Conservation (phyloP, 23 red algal genomes). For the Pyropia haitanensis region DNA sequence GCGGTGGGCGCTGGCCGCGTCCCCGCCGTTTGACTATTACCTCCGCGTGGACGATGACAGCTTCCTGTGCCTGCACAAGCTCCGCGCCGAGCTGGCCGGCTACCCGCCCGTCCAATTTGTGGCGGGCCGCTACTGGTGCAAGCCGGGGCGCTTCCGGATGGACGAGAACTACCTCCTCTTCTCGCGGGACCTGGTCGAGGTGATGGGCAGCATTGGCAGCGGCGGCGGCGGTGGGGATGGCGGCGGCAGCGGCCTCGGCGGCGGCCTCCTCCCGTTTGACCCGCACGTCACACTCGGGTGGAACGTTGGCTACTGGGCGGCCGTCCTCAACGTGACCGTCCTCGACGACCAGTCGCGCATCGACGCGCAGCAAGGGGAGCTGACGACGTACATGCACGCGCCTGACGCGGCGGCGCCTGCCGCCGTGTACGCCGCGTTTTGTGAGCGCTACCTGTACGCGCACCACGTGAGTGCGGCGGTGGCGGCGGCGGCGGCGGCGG, state of each 20-base stretch:
- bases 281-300: constrained; percentile 65
- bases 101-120: constrained; percentile 42
- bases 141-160: constrained; percentile 48
- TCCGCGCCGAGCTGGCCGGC: constrained; percentile 31
- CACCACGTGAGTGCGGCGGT: constrained; percentile 54
- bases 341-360: constrained; percentile 74
- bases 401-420: background rate
- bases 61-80: constrained; percentile 63
- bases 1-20: constrained; percentile 9
- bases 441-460: constrained; percentile 50
- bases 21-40: constrained; percentile 20
- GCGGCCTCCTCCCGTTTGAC: constrained; percentile 56
- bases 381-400: constrained; percentile 71
- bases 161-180: constrained; percentile 94
- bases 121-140: constrained; percentile 85
- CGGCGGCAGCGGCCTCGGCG: constrained; percentile 8
- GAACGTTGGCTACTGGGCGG: constrained; percentile 84
- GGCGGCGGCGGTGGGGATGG: no score
- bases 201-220: constrained; percentile 3
- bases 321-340: constrained; percentile 74
- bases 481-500: constrained; percentile 7
- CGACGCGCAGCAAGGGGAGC: constrained; percentile 73
- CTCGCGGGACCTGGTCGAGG: constrained; percentile 40
- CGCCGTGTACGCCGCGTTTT: constrained; percentile 21
- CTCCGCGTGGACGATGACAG: constrained; percentile 74